Evolutionary conservation across 1,284 basidiomycete species (phyloP), one percentile per base, ranked within the genome.

Genomic region (Singerocomus rubriflavus): DNA sequence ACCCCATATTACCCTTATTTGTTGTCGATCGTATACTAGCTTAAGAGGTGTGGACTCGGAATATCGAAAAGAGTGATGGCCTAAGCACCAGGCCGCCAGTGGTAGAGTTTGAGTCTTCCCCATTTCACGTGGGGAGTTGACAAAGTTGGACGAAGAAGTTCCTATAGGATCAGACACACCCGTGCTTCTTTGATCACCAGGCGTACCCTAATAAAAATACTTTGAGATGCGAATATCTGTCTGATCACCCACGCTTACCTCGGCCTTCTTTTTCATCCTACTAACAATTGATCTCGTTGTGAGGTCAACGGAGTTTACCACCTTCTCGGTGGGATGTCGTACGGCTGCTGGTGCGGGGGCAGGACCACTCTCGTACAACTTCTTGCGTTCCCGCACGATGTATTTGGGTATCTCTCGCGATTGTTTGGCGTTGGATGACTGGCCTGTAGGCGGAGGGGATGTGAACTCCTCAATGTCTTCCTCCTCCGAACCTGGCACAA

Each of bases 61-160:
- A 46, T 55, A 46, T 43, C 25, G 29, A 40, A 68, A 57, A 34
- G 33, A 33, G 16, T 62, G 56, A 9, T 49, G 48, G 35, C 64
- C 64, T 14, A 69, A 50, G 44, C 53, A 69, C 58, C 57, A 66
- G 4, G 62, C 67, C 10, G 46, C 14, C 29, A 66, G 41, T 29
- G 65, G 67, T 4, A 66, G 43, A 31, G 12, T 52, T 11, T 7
- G 33, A 0, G 2, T 37, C 5, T 13, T 46, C 27, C 57, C 55
- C 30, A 36, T 53, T 35, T 48, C 49, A 5, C 48, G 58, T 12
- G 32, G 0, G 27, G 65, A 51, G 39, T 65, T 55, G 26, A 48
- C 4, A 32, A 69, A 53, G 26, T 61, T 51, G 27, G 64, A 66
- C 4, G 65, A 63, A 11, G 67, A 66, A 11, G 61, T 66, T 45